phyloP scores from a whole-genome alignment of 345 rosid species.

The Sisymbrium altissimum region DNA sequence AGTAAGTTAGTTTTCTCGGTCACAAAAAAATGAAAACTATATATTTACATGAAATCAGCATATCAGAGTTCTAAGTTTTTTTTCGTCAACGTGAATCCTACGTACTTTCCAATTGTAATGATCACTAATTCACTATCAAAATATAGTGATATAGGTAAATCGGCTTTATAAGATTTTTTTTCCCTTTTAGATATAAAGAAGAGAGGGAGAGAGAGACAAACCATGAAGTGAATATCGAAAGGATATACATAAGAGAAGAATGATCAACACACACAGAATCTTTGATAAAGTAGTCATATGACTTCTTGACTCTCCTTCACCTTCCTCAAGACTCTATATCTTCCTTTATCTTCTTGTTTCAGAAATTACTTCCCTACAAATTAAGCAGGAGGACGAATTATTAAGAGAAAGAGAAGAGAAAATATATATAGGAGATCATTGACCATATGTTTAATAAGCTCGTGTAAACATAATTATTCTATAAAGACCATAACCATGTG shows the following conservation, averaged over 20 bases:
- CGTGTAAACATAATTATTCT: slow-evolving; percentile 5
- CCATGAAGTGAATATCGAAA: slow-evolving; percentile 26
- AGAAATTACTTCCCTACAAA: background rate
- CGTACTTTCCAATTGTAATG: background rate
- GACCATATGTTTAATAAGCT: background rate
- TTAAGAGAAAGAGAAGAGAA: slow-evolving; percentile 3
- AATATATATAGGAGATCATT: background rate
- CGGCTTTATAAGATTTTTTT: background rate
- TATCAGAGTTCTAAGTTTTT: background rate
- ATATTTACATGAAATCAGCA: background rate
- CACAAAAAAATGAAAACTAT: too few relatives aligned
- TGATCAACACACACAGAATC: slow-evolving; percentile 19
- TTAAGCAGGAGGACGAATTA: background rate
- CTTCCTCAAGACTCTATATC: background rate
- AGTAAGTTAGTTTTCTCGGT: too few relatives aligned
- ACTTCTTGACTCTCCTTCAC: background rate
- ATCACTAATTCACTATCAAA: background rate
- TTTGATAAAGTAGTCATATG: slow-evolving; percentile 26
- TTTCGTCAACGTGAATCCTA: background rate
- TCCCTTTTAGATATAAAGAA: background rate
- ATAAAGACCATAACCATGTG: slow-evolving; percentile 23
- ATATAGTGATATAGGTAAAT: background rate
- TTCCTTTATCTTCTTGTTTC: background rate
- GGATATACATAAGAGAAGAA: slow-evolving; percentile 23
- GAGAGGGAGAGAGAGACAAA: slow-evolving; percentile 13